Conservation (phyloP, 345 rosid genomes). For the Corchorus capsularis region DNA sequence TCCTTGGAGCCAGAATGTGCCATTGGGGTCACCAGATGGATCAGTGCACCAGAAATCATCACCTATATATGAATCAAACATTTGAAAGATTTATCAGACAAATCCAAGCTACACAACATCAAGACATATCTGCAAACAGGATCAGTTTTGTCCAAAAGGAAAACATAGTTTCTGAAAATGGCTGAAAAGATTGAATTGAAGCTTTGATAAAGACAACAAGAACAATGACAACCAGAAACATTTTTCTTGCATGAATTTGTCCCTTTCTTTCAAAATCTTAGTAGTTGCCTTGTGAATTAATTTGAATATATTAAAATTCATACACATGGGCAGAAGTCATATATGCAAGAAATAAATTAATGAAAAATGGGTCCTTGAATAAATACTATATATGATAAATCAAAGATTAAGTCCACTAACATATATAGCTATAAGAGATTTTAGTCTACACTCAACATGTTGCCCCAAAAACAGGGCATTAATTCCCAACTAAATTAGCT, state of each 20-base stretch:
- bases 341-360: no score
- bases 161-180: not conserved
- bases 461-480: no score
- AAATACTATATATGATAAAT: no score
- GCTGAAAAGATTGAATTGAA: not conserved
- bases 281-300: no score
- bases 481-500: no score
- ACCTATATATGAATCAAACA: slow-evolving; percentile 38
- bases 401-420: no score
- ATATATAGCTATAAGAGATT: no score
- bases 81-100: not conserved
- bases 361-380: no score
- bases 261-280: not conserved
- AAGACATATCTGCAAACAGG: not conserved
- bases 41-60: slow-evolving; percentile 99
- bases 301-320: not conserved
- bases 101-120: slow-evolving; percentile 2
- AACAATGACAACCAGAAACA: not conserved
- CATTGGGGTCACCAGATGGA: slow-evolving; percentile 95
- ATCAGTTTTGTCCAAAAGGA: not conserved
- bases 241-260: not conserved
- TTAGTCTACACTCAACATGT: no score
- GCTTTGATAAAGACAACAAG: not conserved
- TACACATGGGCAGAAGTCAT: no score
- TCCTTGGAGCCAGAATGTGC: slow-evolving; percentile 96